A percentile compares a stretch with the other conserved stretches of the same genome.
phyloP scores from a whole-genome alignment of 2,329 filamentous ascomycete genomes.

The Ceratocystis variospora region DNA sequence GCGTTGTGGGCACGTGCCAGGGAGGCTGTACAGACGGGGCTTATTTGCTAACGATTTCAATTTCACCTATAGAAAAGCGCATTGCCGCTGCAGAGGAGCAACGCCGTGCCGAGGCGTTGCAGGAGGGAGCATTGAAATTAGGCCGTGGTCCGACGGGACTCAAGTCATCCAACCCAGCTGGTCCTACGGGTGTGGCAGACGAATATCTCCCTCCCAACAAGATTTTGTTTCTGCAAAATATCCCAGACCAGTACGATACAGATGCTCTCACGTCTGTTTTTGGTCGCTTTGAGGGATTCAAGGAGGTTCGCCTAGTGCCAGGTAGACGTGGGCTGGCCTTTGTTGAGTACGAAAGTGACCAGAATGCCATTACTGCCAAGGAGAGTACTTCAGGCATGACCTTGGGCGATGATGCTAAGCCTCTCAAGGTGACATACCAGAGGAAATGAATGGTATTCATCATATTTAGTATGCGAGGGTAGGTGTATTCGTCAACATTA shows the following conservation, averaged over 20 bases:
- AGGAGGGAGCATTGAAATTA: conserved; percentile 38
- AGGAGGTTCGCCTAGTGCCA: conserved; percentile 79
- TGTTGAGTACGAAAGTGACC: conserved; percentile 86
- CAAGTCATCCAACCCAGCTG: conserved; percentile 57
- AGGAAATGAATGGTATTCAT: conserved; percentile 46
- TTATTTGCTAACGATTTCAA: conserved; percentile 28
- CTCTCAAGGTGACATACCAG: conserved; percentile 93
- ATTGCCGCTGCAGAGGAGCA: conserved; percentile 60
- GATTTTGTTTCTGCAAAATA: conserved; percentile 83
- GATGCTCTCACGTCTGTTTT: conserved; percentile 72
- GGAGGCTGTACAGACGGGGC: conserved; percentile 1
- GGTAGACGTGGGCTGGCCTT: conserved; percentile 82
- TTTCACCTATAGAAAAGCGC: conserved; percentile 53
- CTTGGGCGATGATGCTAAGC: conserved; percentile 48
- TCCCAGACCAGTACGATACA: conserved; percentile 74
- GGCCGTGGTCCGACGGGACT: conserved; percentile 49
- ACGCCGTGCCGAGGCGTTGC: conserved; percentile 47
- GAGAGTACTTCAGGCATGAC: conserved; percentile 80
- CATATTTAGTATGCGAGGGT: neutral
- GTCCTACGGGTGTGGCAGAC: conserved; percentile 72
- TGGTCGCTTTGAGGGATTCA: conserved; percentile 81
- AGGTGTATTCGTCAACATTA: neutral
- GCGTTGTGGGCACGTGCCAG: neutral
- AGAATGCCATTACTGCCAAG: conserved; percentile 82
- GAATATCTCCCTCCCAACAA: conserved; percentile 97